Evolutionary conservation across 2,329 filamentous ascomycete genomes (phyloP), one percentile per base, ranked within the genome.

Genomic region (Nakataea oryzae): DNA sequence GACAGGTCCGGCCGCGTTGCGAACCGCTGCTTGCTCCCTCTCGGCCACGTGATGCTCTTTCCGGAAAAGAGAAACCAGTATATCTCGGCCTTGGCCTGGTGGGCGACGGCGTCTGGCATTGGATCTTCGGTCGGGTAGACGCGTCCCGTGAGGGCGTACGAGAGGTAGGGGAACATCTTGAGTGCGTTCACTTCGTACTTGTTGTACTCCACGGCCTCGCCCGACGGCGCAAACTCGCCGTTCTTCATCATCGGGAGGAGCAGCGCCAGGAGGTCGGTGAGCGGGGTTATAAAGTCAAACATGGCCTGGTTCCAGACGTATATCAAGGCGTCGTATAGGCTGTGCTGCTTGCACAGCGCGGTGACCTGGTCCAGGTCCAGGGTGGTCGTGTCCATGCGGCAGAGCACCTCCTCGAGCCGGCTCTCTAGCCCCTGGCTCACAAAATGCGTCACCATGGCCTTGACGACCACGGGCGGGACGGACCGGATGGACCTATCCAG

Each of bases 231-330:
- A 62, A 78, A 78, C 63, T 84, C 80, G 13, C 81, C 81, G 62
- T 81, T 78, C 64, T 81, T 81, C 74, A 82, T 81, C n/a, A 83
- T 73, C 30, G 79, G 84, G 67, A 82, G 76, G 34, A 89, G 72
- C n/a, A 97, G 78, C 17, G 83, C 78, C 59, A 96, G 78, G 2
- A 99, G 82, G 64, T 97, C 92, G 67, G 91, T 88, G 62, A 97
- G 79, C 1, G 95, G 93, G 1, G 93, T 96, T 65, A 97, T 87
- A 69, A 96, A 97, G 73, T 99, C 96, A 65, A 81, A 79, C 30
- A 99, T 78, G 3, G 91, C 92, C 73, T 91, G 88, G 64, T 96
- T 97, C 95, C 95, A 99, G 62, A 99, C 90, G 72, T 97, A 97
- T 56, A 96, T 92, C 62, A 97, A 83, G 2, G 95, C 96, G 74